Base-by-base conservation (phyloP, 2,329 filamentous ascomycete genomes). In the Kalmusia sp. region DNA sequence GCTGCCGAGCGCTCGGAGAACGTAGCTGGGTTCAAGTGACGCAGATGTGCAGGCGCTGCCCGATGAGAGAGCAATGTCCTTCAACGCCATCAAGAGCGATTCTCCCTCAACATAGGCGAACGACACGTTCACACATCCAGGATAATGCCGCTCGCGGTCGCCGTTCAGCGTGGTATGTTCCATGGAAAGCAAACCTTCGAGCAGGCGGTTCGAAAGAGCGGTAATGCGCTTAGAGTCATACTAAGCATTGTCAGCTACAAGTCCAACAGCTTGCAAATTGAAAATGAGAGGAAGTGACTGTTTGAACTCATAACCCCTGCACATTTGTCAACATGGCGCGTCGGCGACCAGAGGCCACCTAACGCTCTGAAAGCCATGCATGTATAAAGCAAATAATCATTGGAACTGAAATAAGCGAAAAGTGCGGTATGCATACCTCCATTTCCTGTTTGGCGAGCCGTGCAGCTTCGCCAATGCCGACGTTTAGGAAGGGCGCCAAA, bases 71-170 rank as follows among this genome's bases (percentile, higher is more conserved):
- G 95, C 95, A 76, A 99, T 97, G 65, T 99, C 95, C 78, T 99
- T 99, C 39, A 99, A 80, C 0, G 95, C 95, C 95, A 99, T 99
- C 59, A 99, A 84, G 1, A 99, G 87, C 2, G 95, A 98, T 77
- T 99, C 95, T 63, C 95, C 95, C 77, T 99, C 95, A 4, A 99
- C 92, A 69, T 99, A 99, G 28, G 95, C 93, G 71, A 99, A 99
- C 0, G 95, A 99, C 9, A 99, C 90, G 75, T 99, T 99, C 57
- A 99, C 93, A 67, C 95, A 99, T 58, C 95, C 95, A 2, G 95
- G 92, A 73, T 99, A 99, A 76, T 96, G 96, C 47, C 86, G 83
- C 4, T 89, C 77, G 2, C 87, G 83, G 64, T 95, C 92, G 45
- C 95, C 95, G 69, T 99, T 99, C 65, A 96, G 87, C 7, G 84